These are phyloP conservation scores for Hyphodiscus hymeniophilus DNA, from an alignment of 495 filamentous ascomycete genomes.

Conservation along the genomic window DNA sequence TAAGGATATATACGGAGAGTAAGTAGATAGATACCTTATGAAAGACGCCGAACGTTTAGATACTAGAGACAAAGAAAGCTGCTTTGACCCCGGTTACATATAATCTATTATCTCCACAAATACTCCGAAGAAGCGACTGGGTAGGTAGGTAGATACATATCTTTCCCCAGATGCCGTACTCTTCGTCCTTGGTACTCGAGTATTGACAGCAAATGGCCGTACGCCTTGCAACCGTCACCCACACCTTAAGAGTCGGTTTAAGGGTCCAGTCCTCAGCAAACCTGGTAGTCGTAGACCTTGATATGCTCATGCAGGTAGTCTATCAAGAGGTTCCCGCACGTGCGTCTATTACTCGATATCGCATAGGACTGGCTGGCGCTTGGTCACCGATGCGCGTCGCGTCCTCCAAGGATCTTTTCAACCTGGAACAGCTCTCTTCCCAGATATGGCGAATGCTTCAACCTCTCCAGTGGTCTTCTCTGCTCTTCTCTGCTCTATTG, in stretches of 20 bases:
- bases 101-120: background rate
- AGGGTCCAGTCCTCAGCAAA: background rate
- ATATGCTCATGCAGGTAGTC: constrained; percentile 7
- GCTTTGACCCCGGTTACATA: too few species aligned
- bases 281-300: background rate
- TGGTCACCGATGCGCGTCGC: constrained; percentile 16
- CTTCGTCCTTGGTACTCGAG: background rate
- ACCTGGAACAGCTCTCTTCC: background rate
- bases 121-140: background rate
- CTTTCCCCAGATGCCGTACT: too few species aligned
- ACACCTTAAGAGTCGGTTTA: constrained; percentile 3
- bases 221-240: too few species aligned
- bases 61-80: too few species aligned
- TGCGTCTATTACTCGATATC: constrained; percentile 5
- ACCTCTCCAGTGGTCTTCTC: too few species aligned
- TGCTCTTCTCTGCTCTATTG: background rate
- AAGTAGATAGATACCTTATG: too few species aligned
- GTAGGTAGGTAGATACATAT: too few species aligned
- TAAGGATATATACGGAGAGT: too few species aligned
- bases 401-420: constrained; percentile 7
- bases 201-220: too few species aligned
- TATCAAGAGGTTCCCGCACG: background rate
- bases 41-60: too few species aligned
- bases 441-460: too few species aligned
- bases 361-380: background rate